These are phyloP conservation scores for Magnusiomyces tetraspermus DNA, from an alignment of 1,139 yeast genomes.

Conservation along the genomic window DNA sequence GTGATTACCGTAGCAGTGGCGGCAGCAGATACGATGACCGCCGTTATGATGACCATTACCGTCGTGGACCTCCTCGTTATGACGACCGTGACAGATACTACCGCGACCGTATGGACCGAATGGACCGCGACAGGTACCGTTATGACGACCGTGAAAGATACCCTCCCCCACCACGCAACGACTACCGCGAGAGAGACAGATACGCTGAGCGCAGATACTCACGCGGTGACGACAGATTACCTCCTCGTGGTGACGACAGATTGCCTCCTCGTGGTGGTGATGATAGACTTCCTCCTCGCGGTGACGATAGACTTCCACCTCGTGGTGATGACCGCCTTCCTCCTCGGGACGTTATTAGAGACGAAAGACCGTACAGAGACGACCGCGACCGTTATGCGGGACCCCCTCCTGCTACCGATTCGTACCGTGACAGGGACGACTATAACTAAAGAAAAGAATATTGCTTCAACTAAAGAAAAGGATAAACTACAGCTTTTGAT, in stretches of 20 bases:
- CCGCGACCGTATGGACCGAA: constrained; percentile 24
- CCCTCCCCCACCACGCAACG: constrained; percentile 16
- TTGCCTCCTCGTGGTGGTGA: constrained; percentile 21
- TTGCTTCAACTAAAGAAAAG: too few relatives aligned
- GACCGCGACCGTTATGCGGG: constrained; percentile 17
- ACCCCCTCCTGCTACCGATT: constrained; percentile 15
- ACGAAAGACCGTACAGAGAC: constrained; percentile 17
- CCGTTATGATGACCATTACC: constrained; percentile 24
- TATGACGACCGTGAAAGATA: constrained; percentile 19
- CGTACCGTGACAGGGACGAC: constrained; percentile 21
- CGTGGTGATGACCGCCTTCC: too few relatives aligned
- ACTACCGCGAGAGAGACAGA: constrained; percentile 14
- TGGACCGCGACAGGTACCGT: constrained; percentile 19
- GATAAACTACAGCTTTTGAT: too few relatives aligned
- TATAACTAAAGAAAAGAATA: constrained; percentile 12
- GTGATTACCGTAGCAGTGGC: constrained; percentile 14
- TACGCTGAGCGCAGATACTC: constrained; percentile 16
- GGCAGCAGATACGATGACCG: constrained; percentile 18
- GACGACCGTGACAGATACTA: constrained; percentile 25
- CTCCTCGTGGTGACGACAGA: constrained; percentile 22
- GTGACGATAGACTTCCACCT: constrained; percentile 22
- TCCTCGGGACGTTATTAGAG: constrained; percentile 14
- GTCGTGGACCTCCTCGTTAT: constrained; percentile 23
- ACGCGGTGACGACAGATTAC: constrained; percentile 21
- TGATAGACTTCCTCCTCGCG: constrained; percentile 22